phyloP scores from a whole-genome alignment of 2,329 filamentous ascomycete species.

The Tothia fuscella region DNA sequence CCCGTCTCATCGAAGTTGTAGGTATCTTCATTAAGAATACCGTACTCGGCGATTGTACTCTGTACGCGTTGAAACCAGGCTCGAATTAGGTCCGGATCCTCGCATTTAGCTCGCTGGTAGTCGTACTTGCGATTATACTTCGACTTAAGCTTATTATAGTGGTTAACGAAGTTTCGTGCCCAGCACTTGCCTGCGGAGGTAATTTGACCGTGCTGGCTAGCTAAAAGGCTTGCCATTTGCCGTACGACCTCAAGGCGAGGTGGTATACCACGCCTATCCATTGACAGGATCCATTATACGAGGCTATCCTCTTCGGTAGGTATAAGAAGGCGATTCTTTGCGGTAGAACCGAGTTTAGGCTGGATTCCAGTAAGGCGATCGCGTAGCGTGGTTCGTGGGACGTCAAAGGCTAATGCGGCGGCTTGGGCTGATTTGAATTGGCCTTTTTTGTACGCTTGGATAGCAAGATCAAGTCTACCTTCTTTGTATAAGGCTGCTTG shows the following conservation, averaged over 20 bases:
- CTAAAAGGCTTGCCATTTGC: neutral
- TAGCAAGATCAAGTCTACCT: neutral
- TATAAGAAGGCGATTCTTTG: neutral
- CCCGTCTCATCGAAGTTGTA: too few relatives aligned
- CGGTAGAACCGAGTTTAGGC: neutral
- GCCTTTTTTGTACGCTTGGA: neutral
- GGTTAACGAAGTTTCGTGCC: neutral
- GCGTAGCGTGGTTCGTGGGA: too few relatives aligned
- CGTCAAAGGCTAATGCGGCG: neutral
- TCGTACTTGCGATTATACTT: too few relatives aligned
- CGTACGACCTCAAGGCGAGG: neutral
- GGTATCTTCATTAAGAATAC: slow-evolving; percentile 7
- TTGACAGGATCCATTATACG: slow-evolving; percentile 2
- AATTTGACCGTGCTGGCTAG: neutral
- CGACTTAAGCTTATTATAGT: neutral
- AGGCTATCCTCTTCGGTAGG: slow-evolving; percentile 5
- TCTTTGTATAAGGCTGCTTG: neutral
- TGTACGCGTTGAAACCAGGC: slow-evolving; percentile 4
- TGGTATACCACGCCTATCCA: slow-evolving; percentile 4
- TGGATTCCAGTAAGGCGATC: neutral
- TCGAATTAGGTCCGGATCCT: slow-evolving; percentile 5
- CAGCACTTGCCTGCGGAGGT: neutral
- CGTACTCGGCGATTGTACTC: slow-evolving; percentile 8
- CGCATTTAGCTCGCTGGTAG: slow-evolving; percentile 3
- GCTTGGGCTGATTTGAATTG: neutral